Evolutionary conservation across 2,329 filamentous ascomycete genomes (phyloP), one percentile per base, ranked within the genome.

Genomic region (Incumbomyces delicatus): DNA sequence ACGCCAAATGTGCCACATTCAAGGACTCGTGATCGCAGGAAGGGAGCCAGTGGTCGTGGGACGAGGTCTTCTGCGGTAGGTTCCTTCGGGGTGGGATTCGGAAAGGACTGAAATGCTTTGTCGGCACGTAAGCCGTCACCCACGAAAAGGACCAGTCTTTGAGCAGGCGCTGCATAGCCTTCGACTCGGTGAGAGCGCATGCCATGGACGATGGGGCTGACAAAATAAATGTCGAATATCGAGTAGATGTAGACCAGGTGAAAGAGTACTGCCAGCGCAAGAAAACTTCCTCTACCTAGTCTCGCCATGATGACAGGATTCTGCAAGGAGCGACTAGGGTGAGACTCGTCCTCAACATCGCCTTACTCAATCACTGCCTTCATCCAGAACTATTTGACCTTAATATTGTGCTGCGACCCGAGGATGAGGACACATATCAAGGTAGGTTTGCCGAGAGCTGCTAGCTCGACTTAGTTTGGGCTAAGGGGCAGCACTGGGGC

Each of bases 151-250:
- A 98, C 85, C 48, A 98, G 75, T 53, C 92, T 80, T 65, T 92
- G 87, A 4, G 94, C 90, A 1, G 92, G 92, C 17, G 89, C 78
- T 64, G 83, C 80, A 42, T 66, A 65, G 43, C 69, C 67, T 50
- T 88, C 78, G 32, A 94, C 73, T 38, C 73, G 69, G 66, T 87
- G 89, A 50, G 88, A 77, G 60, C 77, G 80, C 92, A 98, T 98
- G 61, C 92, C 92, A 71, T 83, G 85, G 46, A 96, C 92, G 57
- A 98, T 92, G 17, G 92, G 92, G 63, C 88, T 95, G 62, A 95
- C 88, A 63, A 98, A 98, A 69, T 98, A 96, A 54, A 96, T 92
- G 66, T 95, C 89, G 69, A 98, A 98, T 60, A 96, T 96, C 50
- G 88, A 95, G 63, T 83, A 85, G 47, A 95, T 83, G 66, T 98